Evolutionary conservation across 2,329 filamentous ascomycete genomes (phyloP), one percentile per base, ranked within the genome.

Genomic region (Talaromyces sp.): DNA sequence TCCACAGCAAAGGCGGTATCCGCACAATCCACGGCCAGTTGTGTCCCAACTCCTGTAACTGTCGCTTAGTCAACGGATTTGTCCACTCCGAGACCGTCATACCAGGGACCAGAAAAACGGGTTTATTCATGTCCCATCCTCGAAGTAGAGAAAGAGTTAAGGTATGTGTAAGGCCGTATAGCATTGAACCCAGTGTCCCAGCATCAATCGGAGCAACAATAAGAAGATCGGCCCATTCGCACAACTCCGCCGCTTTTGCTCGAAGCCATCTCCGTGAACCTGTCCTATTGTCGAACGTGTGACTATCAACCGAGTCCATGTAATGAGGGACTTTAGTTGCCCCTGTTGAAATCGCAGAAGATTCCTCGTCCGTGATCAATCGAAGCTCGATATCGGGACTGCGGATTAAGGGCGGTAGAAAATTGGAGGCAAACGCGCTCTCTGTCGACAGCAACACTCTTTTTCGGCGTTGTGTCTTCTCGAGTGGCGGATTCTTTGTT

Each of bases 11-110:
- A 0, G 93, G 92, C 48, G 90, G 84, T 75, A 97, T 84, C 50
- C 95, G 87, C 67, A 90, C 86, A 61, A 97, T 86, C 92, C 92
- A 97, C 62, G 88, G 89, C 92, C 92, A 96, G 75, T 92, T 93
- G 68, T 87, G 83, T 68, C 89, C 85, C 48, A 97, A 87, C 78
- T 96, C 95, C 77, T 87, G 90, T 67, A 97, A 84, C 74, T 97
- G 93, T 72, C 92, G 90, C 79, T 91, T 91, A 16, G 92, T 96
- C 79, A 93, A 88, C 2, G 93, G 92, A 72, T 95, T 93, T 73
- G 93, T 88, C 92, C 92, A 96, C 87, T 94, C 93, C 66, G 90
- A 85, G 1, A 87, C 87, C 39, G 91, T 94, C 93, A 97, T 96
- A 68, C 91, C 92, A 0, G 93, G 93, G 7, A 96, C 88, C 65